Evolutionary conservation across 2,329 filamentous ascomycete species (phyloP), one percentile per base, ranked within the genome.

Genomic region (Penicillium sclerotiorum): DNA sequence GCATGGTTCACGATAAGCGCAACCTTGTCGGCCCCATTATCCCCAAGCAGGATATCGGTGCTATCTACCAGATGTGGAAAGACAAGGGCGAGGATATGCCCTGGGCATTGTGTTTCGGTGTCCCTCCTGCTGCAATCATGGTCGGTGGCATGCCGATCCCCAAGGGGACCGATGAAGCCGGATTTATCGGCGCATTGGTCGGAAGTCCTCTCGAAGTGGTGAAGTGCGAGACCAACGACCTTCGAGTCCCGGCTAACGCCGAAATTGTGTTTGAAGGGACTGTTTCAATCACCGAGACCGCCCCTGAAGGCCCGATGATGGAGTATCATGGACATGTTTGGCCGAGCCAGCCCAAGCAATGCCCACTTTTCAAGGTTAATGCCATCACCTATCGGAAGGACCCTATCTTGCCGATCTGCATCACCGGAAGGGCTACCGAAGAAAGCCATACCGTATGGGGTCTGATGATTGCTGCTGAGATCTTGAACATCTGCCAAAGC

Each of bases 181-280:
- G 69, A 3, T 81, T 79, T 44, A 65, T 80, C 8, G 78, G 55
- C 22, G 53, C 59, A 18, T 40, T 61, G 17, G 43, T 44, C 4
- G 56, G 54, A 11, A 43, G 36, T 4, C 56, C 56, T 9, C 39
- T 61, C 9, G 51, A 58, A 27, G 45, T 59, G 15, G 53, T 59
- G 2, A 58, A 62, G 20, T 62, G 59, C n/a, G 79, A 81, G n/a
- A 77, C 72, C 0, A 81, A 77, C 48, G 68, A 74, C 20, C 58
- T 81, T 0, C 58, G 68, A 4, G 77, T 81, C 1, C 79, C 79
- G 0, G 78, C 79, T 0, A 79, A 73, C 46, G 58, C 67, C 0
- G 79, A 82, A 56, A 80, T 81, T 43, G 73, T 81, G 0, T 61
- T 81, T 2, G 78, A 81, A 49, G 79, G 79, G 2, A 74, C 70